Conservation (phyloP, 768 basidiomycete genomes). For the Mycena venus region DNA sequence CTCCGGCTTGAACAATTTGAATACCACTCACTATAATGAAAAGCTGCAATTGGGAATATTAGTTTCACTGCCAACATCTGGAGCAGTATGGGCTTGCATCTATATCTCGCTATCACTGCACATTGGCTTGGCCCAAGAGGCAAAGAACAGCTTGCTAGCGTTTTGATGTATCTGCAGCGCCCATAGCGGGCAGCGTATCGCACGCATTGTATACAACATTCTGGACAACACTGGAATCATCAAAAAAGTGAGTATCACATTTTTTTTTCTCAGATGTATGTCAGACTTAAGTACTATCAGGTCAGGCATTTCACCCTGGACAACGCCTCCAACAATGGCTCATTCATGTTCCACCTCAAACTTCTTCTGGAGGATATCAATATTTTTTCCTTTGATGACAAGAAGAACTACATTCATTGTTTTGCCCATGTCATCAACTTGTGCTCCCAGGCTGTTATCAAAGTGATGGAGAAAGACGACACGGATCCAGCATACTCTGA, state of each 20-base stretch:
- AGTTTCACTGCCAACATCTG: constrained; percentile 5
- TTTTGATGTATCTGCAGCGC: background rate
- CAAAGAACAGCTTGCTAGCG: background rate
- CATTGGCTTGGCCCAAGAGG: background rate
- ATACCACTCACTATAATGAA: too few relatives aligned
- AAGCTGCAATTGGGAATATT: background rate
- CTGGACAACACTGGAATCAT: background rate
- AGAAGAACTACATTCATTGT: background rate
- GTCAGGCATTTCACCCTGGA: constrained; percentile 6
- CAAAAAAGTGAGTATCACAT: constrained; percentile 2
- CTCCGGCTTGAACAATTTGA: background rate
- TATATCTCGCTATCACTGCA: background rate
- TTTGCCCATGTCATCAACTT: too few relatives aligned
- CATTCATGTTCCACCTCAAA: background rate
- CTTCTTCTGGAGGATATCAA: background rate
- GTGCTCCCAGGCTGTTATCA: constrained; percentile 4
- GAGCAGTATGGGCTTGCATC: constrained; percentile 1
- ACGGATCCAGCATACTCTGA: background rate
- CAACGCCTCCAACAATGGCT: background rate
- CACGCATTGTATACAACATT: background rate
- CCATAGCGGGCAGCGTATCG: too few relatives aligned
- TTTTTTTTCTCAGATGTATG: background rate
- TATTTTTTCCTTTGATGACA: background rate
- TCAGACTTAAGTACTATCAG: background rate
- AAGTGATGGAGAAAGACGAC: constrained; percentile 9